A percentile compares a stretch with the other conserved stretches of the same genome.
phyloP scores from a whole-genome alignment of 2,329 filamentous ascomycete genomes.

The Sclerotinia glacialis region DNA sequence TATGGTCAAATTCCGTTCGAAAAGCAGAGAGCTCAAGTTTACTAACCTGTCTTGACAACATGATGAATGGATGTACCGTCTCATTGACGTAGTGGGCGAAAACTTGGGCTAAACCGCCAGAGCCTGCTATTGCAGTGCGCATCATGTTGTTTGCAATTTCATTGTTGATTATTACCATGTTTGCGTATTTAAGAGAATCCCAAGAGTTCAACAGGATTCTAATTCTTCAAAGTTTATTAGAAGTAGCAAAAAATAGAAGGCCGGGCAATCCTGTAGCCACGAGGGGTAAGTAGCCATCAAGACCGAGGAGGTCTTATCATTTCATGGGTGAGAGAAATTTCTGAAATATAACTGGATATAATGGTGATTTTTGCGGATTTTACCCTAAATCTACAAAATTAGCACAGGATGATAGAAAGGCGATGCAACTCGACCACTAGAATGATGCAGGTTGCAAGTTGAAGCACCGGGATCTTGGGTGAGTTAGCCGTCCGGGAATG shows the following conservation, averaged over 20 bases:
- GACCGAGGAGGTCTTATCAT: slow-evolving; percentile 26
- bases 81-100: slow-evolving; percentile 59
- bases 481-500: background rate
- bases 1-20: background rate
- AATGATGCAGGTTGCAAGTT: slow-evolving; percentile 1
- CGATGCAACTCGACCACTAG: background rate
- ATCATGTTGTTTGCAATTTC: slow-evolving; percentile 42
- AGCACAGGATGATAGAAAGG: slow-evolving; percentile 5
- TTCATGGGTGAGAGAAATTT: slow-evolving; percentile 29
- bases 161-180: background rate
- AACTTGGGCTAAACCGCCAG: slow-evolving; percentile 55
- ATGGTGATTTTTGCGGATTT: slow-evolving; percentile 1
- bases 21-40: slow-evolving; percentile 19
- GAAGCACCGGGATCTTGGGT: background rate
- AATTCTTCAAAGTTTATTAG: background rate
- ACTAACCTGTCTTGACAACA: slow-evolving; percentile 64
- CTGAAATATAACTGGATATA: slow-evolving; percentile 28
- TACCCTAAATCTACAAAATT: background rate
- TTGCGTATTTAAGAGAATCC: background rate
- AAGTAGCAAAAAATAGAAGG: background rate
- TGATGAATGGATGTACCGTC: slow-evolving; percentile 64
- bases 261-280: background rate
- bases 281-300: background rate
- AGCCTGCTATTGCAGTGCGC: slow-evolving; percentile 61
- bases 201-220: background rate